A percentile compares a stretch with the other conserved stretches of the same genome.
Conservation (phyloP, 2,329 filamentous ascomycete species). For the Aspergillus terreus region DNA sequence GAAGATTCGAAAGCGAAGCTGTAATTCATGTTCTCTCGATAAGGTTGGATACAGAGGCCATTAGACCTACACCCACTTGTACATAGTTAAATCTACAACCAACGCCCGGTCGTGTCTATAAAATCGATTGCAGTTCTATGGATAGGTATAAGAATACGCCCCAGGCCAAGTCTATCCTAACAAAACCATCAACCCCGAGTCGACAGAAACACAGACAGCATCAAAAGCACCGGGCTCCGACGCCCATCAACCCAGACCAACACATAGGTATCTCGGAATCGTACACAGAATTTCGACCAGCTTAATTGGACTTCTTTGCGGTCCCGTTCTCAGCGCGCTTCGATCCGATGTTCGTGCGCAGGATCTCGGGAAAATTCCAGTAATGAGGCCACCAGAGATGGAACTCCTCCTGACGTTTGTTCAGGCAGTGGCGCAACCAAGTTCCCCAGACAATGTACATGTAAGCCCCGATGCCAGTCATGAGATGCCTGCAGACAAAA, state of each 20-base stretch:
- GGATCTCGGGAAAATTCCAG: conserved; percentile 55
- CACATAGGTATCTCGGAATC: conserved; percentile 5
- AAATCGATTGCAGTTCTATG: conserved; percentile 5
- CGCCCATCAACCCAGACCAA: not conserved
- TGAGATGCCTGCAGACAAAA: conserved; percentile 58
- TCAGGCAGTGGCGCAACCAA: conserved; percentile 74
- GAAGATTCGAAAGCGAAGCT: conserved; percentile 23
- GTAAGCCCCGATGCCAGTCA: conserved; percentile 80
- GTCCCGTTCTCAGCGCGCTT: conserved; percentile 17
- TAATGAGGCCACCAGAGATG: conserved; percentile 65
- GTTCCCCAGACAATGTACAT: conserved; percentile 81
- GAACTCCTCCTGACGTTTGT: conserved; percentile 68
- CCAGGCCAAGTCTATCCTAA: conserved; percentile 13
- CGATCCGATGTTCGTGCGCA: conserved; percentile 26
- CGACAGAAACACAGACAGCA: not conserved
- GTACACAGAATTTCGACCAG: not conserved
- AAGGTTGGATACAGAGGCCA: not conserved
- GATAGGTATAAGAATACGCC: conserved; percentile 5
- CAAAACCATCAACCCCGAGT: not conserved
- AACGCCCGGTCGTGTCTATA: not conserved
- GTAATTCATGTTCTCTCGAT: conserved; percentile 4
- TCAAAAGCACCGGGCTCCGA: conserved; percentile 5
- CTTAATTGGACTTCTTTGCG: conserved; percentile 28
- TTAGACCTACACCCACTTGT: conserved; percentile 1
- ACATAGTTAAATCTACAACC: not conserved